Evolutionary conservation across 148 eudicot genomes (phyloP).

Genomic region (Rhododendron kiyosumense): DNA sequence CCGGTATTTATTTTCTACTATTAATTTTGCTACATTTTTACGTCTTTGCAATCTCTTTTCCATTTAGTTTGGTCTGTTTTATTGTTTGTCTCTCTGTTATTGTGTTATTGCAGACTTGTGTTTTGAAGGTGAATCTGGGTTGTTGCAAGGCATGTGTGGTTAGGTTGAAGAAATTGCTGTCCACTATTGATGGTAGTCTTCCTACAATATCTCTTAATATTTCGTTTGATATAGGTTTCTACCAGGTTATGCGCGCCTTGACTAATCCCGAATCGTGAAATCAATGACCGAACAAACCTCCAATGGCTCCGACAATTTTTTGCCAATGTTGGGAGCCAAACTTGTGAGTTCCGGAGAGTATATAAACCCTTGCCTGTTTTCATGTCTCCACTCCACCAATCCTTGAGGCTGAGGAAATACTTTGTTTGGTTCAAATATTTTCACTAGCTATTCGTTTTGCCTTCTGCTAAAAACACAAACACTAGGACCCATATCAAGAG

Average conservation of each 20-base stretch:
- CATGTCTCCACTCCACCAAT: no score
- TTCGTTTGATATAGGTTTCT: background rate
- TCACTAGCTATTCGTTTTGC: no score
- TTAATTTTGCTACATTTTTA: background rate
- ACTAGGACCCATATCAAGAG: no score
- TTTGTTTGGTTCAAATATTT: no score
- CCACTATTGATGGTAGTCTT: background rate
- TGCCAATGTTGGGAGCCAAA: background rate
- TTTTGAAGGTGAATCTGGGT: conserved; percentile 7
- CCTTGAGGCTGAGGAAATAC: no score
- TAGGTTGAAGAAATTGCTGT: background rate
- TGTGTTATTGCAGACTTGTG: conserved; percentile 7
- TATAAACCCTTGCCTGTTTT: background rate
- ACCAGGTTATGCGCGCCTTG: background rate
- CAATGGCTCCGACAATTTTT: background rate
- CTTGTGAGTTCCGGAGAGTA: background rate
- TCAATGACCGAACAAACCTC: background rate
- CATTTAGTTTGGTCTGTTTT: background rate
- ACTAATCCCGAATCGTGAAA: background rate
- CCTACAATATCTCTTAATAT: background rate
- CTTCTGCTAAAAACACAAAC: no score
- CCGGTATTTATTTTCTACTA: background rate
- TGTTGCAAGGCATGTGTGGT: conserved; percentile 1
- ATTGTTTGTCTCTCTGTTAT: background rate
- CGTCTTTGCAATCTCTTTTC: background rate